Evolutionary conservation across 164 flowering plant genomes (phyloP), one percentile per base, ranked within the genome.

Genomic region (Macadamia tetraphylla): DNA sequence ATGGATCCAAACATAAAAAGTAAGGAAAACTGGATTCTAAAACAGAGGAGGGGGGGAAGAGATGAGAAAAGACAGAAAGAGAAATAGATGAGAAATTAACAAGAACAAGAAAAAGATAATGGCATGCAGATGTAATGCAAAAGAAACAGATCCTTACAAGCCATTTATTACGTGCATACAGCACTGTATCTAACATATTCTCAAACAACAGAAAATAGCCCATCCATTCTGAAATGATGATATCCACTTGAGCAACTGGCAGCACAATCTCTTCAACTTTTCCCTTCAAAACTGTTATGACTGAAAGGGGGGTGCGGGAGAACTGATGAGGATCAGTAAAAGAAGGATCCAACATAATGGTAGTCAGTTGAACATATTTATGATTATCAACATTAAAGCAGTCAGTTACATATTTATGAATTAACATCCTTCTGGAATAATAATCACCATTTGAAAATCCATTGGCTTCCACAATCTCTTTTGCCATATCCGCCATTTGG

Each of bases 221-320:
- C 99, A 94, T 94, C 99, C 99, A 94, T 73, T 94, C 99, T 58
- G 99, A 94, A 60, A 94, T 84, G 31, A 94, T 94, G 67, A 94
- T 79, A 77, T 94, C 99, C 68, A 94, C 99, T 81, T 92, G 83
- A 44, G 83, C 66, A 53, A 89, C 89, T 35, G 99, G 99, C 60
- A 94, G 94, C 52, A 73, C 87, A 75, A 94, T 77, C 73, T 94
- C 99, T 78, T 94, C 99, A 68, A 94, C 72, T 75, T 94, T 94
- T 53, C 99, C 99, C 79, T 94, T 94, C 78, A 92, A 73, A 73
- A 94, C 94, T 2, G 99, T 94, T 74, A 94, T 78, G 55, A 89
- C 99, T 94, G 97, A 62, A 70, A 52, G 12, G 40, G 70, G 40
- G 40, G 40, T 2, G 5, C 0, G 40, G 5, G 40, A 35, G 40